Conservation (phyloP, 306 rosid genomes). For the Pterocarpus macrocarpus region DNA sequence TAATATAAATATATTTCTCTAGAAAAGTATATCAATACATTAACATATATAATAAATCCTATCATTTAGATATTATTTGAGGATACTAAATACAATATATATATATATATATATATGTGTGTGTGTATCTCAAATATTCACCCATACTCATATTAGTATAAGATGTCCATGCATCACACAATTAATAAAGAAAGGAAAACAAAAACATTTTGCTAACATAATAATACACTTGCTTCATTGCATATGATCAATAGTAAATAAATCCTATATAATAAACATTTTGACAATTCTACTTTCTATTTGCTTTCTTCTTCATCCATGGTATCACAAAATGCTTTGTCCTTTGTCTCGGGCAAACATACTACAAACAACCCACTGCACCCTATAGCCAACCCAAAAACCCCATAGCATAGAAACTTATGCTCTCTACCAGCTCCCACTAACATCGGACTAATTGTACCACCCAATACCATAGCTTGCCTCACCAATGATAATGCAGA, state of each 20-base stretch:
- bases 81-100: too few species aligned
- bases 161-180: too few species aligned
- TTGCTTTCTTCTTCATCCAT: slow-evolving; percentile 33
- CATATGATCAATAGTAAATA: neutral
- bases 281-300: neutral
- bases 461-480: slow-evolving; percentile 3
- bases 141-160: too few species aligned
- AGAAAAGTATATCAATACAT: too few species aligned
- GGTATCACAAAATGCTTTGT: slow-evolving; percentile 18
- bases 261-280: neutral
- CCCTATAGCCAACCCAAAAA: slow-evolving; percentile 30
- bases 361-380: slow-evolving; percentile 6
- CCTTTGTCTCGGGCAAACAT: slow-evolving; percentile 21
- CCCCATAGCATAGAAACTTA: slow-evolving; percentile 19
- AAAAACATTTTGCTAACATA: neutral
- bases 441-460: neutral
- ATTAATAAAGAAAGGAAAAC: neutral
- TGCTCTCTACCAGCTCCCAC: slow-evolving; percentile 7
- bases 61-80: too few species aligned
- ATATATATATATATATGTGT: too few species aligned
- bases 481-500: slow-evolving; percentile 30
- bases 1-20: too few species aligned
- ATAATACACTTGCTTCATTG: neutral
- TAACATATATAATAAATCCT: too few species aligned
- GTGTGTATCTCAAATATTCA: too few species aligned